phyloP scores from a whole-genome alignment of 2,329 filamentous ascomycete species.

The Aspergillus glaucus region DNA sequence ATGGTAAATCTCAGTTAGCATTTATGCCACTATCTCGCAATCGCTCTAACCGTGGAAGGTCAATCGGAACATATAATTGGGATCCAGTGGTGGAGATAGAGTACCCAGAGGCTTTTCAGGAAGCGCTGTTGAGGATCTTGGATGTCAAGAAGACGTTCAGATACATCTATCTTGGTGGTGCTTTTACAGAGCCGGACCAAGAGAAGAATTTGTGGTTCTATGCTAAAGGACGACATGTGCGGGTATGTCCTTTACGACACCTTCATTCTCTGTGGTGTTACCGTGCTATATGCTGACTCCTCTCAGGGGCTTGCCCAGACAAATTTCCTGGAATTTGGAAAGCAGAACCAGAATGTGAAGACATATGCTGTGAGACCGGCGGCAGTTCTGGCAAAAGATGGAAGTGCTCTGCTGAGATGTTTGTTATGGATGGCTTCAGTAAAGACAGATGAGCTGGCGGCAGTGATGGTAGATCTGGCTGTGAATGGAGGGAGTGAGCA shows the following conservation, averaged over 20 bases:
- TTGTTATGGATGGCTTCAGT: background rate
- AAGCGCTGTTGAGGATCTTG: conserved; percentile 5
- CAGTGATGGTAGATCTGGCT: background rate
- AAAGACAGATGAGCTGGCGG: background rate
- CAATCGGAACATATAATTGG: conserved; percentile 19
- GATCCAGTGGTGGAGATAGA: conserved; percentile 15
- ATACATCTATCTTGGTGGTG: conserved; percentile 38
- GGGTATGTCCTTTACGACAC: conserved; percentile 11
- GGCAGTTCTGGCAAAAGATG: background rate
- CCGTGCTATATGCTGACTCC: background rate
- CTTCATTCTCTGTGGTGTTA: background rate
- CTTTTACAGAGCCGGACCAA: conserved; percentile 35
- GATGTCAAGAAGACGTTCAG: conserved; percentile 29
- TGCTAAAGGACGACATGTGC: conserved; percentile 18
- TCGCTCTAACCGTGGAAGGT: background rate
- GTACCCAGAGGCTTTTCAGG: conserved; percentile 18
- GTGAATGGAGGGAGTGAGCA: background rate
- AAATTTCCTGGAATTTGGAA: background rate
- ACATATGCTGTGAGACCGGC: background rate
- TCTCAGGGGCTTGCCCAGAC: background rate
- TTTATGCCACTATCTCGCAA: no score
- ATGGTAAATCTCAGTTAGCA: conserved; percentile 24
- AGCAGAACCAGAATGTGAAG: background rate
- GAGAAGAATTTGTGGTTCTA: conserved; percentile 34
- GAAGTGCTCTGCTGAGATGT: background rate